phyloP scores from a whole-genome alignment of 2,329 filamentous ascomycete species.

The Fusarium veterinarium region DNA sequence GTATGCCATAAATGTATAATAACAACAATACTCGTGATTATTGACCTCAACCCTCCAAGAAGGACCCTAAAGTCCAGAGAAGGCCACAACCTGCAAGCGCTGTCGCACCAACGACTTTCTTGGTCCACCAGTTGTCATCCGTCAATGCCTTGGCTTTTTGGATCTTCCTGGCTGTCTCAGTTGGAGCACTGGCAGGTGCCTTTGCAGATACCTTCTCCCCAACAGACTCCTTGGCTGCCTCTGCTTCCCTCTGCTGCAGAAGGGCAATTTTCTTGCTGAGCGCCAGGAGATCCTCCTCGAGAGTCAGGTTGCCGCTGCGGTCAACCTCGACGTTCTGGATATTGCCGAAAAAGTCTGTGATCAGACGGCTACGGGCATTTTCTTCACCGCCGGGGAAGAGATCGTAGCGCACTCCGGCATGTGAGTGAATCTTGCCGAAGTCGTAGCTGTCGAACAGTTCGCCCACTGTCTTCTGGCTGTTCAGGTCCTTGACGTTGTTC shows the following conservation, averaged over 20 bases:
- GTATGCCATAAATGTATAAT: conserved; percentile 1
- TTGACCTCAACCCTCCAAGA: conserved; percentile 53
- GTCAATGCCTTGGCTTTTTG: conserved; percentile 68
- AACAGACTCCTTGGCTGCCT: conserved; percentile 51
- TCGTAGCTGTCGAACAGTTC: conserved; percentile 98
- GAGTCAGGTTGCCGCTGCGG: conserved; percentile 65
- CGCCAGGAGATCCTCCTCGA: conserved; percentile 80
- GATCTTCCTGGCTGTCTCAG: conserved; percentile 46
- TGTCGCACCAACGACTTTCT: conserved; percentile 71
- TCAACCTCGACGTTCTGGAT: conserved; percentile 97
- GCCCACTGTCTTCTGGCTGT: conserved; percentile 88
- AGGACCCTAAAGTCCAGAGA: conserved; percentile 69
- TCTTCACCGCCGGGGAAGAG: conserved; percentile 88
- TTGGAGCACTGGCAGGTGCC: conserved; percentile 45
- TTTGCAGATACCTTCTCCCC: conserved; percentile 42
- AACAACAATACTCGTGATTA: neutral
- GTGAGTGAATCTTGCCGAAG: conserved; percentile 91
- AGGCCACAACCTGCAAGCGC: conserved; percentile 70
- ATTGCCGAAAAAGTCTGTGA: conserved; percentile 98
- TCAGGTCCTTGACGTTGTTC: conserved; percentile 85
- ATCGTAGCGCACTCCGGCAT: conserved; percentile 93
- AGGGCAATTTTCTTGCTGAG: conserved; percentile 75
- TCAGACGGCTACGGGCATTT: conserved; percentile 79
- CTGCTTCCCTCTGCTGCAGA: conserved; percentile 61
- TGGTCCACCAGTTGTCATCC: conserved; percentile 74